Percentiles rank a stretch among this genome's conserved stretches.
phyloP scores from a whole-genome alignment of 768 basidiomycete species.

The Rhizopogon vinicolor region DNA sequence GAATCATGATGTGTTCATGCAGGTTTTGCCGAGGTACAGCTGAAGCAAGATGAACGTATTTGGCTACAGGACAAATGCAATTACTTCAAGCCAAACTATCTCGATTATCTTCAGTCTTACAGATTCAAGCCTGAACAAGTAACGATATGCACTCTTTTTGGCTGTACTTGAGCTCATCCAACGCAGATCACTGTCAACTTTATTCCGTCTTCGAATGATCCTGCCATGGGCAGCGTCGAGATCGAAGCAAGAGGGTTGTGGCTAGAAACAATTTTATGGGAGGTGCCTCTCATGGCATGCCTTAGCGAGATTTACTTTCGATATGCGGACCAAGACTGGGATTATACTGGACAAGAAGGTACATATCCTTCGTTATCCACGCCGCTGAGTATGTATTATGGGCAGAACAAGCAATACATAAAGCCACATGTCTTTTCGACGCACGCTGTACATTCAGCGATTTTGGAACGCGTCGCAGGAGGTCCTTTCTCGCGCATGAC shows the following conservation, averaged over 20 bases:
- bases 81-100: slow-evolving; percentile 66
- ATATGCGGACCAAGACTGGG: slow-evolving; percentile 76
- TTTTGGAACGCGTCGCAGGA: slow-evolving; percentile 81
- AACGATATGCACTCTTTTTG: background rate
- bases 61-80: slow-evolving; percentile 73
- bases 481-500: slow-evolving; percentile 74
- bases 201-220: slow-evolving; percentile 48
- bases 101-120: slow-evolving; percentile 68
- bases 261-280: slow-evolving; percentile 89
- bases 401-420: slow-evolving; percentile 67
- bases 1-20: slow-evolving; percentile 17
- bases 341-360: slow-evolving; percentile 79
- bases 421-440: slow-evolving; percentile 59
- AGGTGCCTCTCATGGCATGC: slow-evolving; percentile 91
- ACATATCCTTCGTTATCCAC: slow-evolving; percentile 1
- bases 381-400: background rate
- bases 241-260: slow-evolving; percentile 73
- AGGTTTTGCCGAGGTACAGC: slow-evolving; percentile 66
- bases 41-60: slow-evolving; percentile 55
- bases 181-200: slow-evolving; percentile 62
- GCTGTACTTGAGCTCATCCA: background rate
- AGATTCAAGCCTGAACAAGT: slow-evolving; percentile 60
- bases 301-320: slow-evolving; percentile 88
- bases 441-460: slow-evolving; percentile 75
- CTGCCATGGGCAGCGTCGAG: slow-evolving; percentile 55